Base-by-base conservation (phyloP, 1,284 basidiomycete species). In the Trametes hirsuta region DNA sequence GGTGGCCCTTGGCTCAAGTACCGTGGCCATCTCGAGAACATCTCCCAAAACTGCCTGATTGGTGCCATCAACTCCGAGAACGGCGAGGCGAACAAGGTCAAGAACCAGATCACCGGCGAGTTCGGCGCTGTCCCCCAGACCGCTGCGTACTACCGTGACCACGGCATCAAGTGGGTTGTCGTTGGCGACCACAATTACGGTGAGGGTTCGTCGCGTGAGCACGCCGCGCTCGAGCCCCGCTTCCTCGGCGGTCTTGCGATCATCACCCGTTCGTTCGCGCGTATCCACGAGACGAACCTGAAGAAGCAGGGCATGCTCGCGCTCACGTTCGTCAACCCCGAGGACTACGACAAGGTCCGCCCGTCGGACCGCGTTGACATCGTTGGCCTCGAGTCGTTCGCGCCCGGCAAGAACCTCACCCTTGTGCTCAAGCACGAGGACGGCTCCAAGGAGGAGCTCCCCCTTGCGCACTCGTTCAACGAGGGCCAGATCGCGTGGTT, bases 1-100 rank as follows among this genome's bases (percentile, higher is more conserved):
- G 97, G 95, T 83, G 97, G 97, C 61, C 97, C 97, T 47, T 99
- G 97, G 97, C 86, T 98, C 80, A 98, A 98, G 82, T 98, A 96
- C 86, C 94, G 97, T 83, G 97, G 97, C 68, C 97, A 98, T 79
- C 88, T 99, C 72, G 87, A 97, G 78, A 98, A 99, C 86, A 99
- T 98, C 76, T 97, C 95, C 39, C 93, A 97, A 79, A 98, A 98
- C 84, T 97, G 94, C 80, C 79, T 98, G 76, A 98, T 98, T 67
- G 95, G 95, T 75, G 96, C 95, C 58, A 96, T 98, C 82, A 98
- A 98, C 83, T 76, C 86, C 59, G 95, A 95, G 80, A 97, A 95
- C 77, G 90, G 87, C 65, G 92, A 98, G 81, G 95, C 97, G 66
- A 99, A 98, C 89, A 93, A 93, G 77, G 81, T 98, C 72, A 90